These are phyloP conservation scores for Penicillium decumbens DNA, from an alignment of 2,329 filamentous ascomycete species.

Conservation along the genomic window DNA sequence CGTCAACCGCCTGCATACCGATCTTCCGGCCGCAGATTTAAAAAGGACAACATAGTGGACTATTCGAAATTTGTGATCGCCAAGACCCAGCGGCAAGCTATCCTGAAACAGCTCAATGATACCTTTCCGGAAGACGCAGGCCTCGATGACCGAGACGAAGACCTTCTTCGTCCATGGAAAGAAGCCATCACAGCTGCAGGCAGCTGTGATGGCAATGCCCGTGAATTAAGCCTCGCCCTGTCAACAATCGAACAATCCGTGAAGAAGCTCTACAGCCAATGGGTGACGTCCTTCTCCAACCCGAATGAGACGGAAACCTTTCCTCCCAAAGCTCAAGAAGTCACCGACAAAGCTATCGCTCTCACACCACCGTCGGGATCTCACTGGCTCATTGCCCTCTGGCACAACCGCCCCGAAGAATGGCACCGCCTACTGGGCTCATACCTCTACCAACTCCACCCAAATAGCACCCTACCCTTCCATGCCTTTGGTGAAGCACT, in stretches of 20 bases:
- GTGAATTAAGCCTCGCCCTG: conserved; percentile 19
- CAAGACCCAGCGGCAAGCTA: conserved; percentile 24
- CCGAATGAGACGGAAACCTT: conserved; percentile 13
- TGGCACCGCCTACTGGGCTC: conserved; percentile 40
- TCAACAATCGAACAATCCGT: conserved; percentile 20
- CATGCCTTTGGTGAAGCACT: conserved; percentile 34
- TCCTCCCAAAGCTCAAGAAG: conserved; percentile 22
- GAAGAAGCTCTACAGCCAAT: conserved; percentile 18
- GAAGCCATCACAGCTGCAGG: conserved; percentile 22
- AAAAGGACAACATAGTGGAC: conserved; percentile 42
- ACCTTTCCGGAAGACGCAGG: conserved; percentile 23
- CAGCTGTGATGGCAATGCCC: conserved; percentile 8
- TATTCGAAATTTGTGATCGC: conserved; percentile 44
- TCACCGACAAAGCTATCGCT: conserved; percentile 26
- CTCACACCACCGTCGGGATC: conserved; percentile 31
- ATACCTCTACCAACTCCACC: conserved; percentile 29
- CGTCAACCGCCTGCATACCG: conserved; percentile 40
- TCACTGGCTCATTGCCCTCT: conserved; percentile 35
- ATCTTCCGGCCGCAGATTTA: conserved; percentile 18
- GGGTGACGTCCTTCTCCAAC: conserved; percentile 9
- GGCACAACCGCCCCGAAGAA: conserved; percentile 30
- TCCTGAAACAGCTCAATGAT: conserved; percentile 31
- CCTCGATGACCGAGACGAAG: conserved; percentile 27
- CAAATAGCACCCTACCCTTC: conserved; percentile 23
- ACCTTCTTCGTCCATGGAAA: conserved; percentile 34